phyloP scores from a whole-genome alignment of 306 rosid genomes.

The Senna siamea region DNA sequence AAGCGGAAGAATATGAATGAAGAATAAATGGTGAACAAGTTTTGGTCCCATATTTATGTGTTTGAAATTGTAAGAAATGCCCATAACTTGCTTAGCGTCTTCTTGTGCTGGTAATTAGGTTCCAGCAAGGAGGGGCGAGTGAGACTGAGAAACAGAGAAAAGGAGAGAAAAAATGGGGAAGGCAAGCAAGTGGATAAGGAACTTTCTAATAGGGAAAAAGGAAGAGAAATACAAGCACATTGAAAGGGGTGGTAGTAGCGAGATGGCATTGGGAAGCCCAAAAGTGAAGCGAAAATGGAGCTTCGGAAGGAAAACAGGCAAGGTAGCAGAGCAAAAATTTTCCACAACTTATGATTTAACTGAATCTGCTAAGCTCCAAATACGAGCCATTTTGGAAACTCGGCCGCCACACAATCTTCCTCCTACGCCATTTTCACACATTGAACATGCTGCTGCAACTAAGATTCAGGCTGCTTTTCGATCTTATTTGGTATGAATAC shows the following conservation, averaged over 20 bases:
- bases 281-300: conserved; percentile 79
- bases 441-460: conserved; percentile 61
- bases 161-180: conserved; percentile 60
- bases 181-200: conserved; percentile 79
- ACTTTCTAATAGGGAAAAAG: conserved; percentile 71
- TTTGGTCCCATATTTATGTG: not conserved
- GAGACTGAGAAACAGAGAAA: not conserved
- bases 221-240: conserved; percentile 55
- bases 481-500: conserved; percentile 68
- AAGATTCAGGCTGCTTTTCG: conserved; percentile 81
- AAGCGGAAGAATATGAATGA: too few species aligned
- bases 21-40: conserved; percentile 7
- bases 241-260: not conserved
- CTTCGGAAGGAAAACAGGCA: conserved; percentile 58
- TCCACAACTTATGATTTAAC: conserved; percentile 58
- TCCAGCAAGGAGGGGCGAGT: too few species aligned
- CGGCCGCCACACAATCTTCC: conserved; percentile 33
- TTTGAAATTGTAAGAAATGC: not conserved
- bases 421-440: conserved; percentile 17
- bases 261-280: conserved; percentile 34
- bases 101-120: too few species aligned
- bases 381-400: conserved; percentile 42
- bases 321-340: conserved; percentile 43
- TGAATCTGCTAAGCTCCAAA: conserved; percentile 44
- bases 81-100: not conserved